Conservation (phyloP, 108 stramenopile genomes). For the Cyclostephanos tholiformis region DNA sequence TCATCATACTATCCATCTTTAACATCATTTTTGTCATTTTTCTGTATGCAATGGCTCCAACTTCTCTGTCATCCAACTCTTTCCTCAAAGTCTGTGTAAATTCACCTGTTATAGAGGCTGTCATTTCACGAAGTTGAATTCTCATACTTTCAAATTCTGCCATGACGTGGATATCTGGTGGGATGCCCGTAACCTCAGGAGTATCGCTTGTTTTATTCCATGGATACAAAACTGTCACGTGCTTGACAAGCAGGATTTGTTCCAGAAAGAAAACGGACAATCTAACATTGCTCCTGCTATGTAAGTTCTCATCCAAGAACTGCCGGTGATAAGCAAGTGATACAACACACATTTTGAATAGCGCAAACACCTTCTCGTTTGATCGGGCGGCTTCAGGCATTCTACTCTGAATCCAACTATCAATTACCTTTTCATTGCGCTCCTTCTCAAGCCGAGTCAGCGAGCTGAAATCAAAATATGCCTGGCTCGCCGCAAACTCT, state of each 20-base stretch:
- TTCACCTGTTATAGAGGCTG: not conserved
- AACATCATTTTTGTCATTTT: not conserved
- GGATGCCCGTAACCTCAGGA: constrained; percentile 16
- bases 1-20: not conserved
- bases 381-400: not conserved
- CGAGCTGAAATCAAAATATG: constrained; percentile 18
- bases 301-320: constrained; percentile 5
- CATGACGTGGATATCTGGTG: constrained; percentile 13
- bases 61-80: not conserved
- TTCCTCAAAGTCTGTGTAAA: not conserved
- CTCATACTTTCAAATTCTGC: constrained; percentile 1
- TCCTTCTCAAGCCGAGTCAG: constrained; percentile 1
- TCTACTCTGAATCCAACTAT: constrained; percentile 1
- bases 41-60: not conserved
- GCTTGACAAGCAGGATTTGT: not conserved
- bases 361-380: constrained; percentile 3
- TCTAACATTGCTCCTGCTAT: constrained; percentile 5
- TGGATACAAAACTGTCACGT: not conserved
- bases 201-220: constrained; percentile 15
- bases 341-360: constrained; percentile 12
- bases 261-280: constrained; percentile 4
- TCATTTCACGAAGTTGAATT: not conserved
- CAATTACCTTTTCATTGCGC: not conserved
- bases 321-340: not conserved
- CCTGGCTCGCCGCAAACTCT: constrained; percentile 13